These are phyloP conservation scores for Exophiala calicioides DNA, from an alignment of 2,329 filamentous ascomycete genomes.

Conservation along the genomic window DNA sequence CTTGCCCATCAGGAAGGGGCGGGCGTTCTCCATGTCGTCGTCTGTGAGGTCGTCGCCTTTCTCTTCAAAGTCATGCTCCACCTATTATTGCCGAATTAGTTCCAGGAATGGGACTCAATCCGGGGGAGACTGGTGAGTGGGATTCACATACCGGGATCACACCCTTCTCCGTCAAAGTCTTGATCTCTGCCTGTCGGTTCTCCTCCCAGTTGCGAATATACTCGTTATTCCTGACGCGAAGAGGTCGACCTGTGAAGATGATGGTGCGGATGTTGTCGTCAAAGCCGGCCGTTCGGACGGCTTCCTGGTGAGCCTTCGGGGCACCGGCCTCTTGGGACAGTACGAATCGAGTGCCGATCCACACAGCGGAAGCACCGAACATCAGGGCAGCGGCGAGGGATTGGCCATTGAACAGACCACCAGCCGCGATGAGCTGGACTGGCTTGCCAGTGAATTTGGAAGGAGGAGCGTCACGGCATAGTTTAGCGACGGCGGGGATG, in stretches of 20 bases:
- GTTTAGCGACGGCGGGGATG: conserved; percentile 86
- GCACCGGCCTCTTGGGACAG: conserved; percentile 92
- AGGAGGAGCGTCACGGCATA: conserved; percentile 71
- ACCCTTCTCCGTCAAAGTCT: conserved; percentile 84
- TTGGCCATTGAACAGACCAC: conserved; percentile 91
- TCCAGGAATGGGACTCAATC: neutral
- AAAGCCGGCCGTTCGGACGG: conserved; percentile 84
- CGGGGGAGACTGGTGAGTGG: neutral
- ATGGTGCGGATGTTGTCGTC: conserved; percentile 96
- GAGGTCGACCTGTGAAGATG: conserved; percentile 95
- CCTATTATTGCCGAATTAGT: conserved; percentile 7
- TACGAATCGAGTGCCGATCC: conserved; percentile 96
- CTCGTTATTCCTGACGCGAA: conserved; percentile 88
- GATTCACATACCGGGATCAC: conserved; percentile 66
- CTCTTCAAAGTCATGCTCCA: conserved; percentile 91
- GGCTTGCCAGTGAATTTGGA: conserved; percentile 82
- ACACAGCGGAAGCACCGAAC: conserved; percentile 88
- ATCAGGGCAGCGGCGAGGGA: conserved; percentile 86
- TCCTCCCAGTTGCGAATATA: conserved; percentile 98
- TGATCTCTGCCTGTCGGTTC: conserved; percentile 86
- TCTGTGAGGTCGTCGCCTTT: conserved; percentile 72
- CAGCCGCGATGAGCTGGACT: conserved; percentile 89
- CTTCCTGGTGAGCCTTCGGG: conserved; percentile 90
- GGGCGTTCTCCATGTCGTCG: conserved; percentile 85
- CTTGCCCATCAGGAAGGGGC: conserved; percentile 95